These are phyloP conservation scores for Malassezia globosa DNA, from an alignment of 1,284 basidiomycete genomes.

Conservation along the genomic window DNA sequence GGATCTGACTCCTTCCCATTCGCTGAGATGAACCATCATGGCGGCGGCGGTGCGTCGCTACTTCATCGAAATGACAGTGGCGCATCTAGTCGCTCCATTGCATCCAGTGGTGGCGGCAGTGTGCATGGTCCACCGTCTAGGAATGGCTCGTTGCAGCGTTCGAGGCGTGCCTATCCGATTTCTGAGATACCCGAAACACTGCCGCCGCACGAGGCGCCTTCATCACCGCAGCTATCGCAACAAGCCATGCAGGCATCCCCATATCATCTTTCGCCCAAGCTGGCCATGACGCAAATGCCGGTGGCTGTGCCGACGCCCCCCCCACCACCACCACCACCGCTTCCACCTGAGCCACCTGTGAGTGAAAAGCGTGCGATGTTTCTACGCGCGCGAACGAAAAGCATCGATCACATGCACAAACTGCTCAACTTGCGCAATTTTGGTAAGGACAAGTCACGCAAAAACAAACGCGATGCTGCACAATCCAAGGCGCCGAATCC, in stretches of 20 bases:
- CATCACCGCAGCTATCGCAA: no score
- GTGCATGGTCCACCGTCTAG: background rate
- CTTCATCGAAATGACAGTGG: constrained; percentile 7
- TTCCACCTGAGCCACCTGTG: background rate
- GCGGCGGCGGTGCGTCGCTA: background rate
- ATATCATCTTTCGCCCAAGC: no score
- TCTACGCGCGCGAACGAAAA: constrained; percentile 16
- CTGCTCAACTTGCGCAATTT: constrained; percentile 9
- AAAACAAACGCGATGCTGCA: background rate
- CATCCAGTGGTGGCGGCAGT: constrained; percentile 10
- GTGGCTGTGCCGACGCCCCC: background rate
- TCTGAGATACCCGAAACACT: constrained; percentile 8
- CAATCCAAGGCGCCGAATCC: background rate
- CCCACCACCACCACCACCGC: background rate
- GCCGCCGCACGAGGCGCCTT: background rate
- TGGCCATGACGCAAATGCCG: background rate
- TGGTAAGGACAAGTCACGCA: constrained; percentile 3
- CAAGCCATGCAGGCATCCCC: no score
- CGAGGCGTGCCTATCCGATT: background rate
- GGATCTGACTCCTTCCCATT: no score
- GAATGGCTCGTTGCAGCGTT: constrained; percentile 3
- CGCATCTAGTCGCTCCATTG: constrained; percentile 4
- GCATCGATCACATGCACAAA: constrained; percentile 15
- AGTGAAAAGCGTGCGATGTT: constrained; percentile 9
- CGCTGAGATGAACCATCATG: no score